Conservation (phyloP, 805 yeast species). For the Maudiozyma saulgeensis region DNA sequence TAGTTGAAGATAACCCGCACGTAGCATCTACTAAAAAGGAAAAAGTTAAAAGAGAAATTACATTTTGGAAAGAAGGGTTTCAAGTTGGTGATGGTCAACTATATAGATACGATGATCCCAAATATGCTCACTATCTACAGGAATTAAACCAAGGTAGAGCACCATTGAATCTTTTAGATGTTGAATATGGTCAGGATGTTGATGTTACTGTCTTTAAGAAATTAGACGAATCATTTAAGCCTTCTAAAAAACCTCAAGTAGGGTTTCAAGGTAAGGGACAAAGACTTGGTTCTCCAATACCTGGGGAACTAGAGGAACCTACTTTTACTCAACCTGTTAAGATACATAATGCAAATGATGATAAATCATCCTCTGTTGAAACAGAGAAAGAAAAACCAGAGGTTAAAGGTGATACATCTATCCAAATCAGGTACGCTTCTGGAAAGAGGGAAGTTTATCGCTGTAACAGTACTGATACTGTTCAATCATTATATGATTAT, state of each 20-base stretch:
- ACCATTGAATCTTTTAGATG: slow-evolving; percentile 73
- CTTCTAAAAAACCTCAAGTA: slow-evolving; percentile 53
- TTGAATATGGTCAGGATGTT: slow-evolving; percentile 84
- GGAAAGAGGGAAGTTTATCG: slow-evolving; percentile 62
- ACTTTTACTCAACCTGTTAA: slow-evolving; percentile 3
- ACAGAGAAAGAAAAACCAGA: slow-evolving; percentile 12
- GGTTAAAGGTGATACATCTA: slow-evolving; percentile 54
- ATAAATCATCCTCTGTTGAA: slow-evolving; percentile 11
- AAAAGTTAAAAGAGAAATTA: slow-evolving; percentile 69
- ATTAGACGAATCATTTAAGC: slow-evolving; percentile 67
- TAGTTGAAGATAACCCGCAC: slow-evolving; percentile 29
- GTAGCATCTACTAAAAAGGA: slow-evolving; percentile 23
- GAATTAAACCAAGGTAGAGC: slow-evolving; percentile 87
- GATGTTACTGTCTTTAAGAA: slow-evolving; percentile 80
- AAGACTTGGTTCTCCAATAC: slow-evolving; percentile 82
- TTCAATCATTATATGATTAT: slow-evolving; percentile 57
- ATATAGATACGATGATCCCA: slow-evolving; percentile 84
- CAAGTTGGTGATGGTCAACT: slow-evolving; percentile 87
- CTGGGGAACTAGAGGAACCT: slow-evolving; percentile 43
- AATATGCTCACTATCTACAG: slow-evolving; percentile 65
- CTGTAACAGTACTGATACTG: slow-evolving; percentile 57
- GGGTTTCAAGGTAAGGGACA: slow-evolving; percentile 77
- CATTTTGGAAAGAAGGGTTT: slow-evolving; percentile 95
- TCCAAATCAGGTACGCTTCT: slow-evolving; percentile 77
- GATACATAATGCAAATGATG: neutral